Evolutionary conservation across 805 yeast species (phyloP).

Genomic region (Candida fluviatilis): DNA sequence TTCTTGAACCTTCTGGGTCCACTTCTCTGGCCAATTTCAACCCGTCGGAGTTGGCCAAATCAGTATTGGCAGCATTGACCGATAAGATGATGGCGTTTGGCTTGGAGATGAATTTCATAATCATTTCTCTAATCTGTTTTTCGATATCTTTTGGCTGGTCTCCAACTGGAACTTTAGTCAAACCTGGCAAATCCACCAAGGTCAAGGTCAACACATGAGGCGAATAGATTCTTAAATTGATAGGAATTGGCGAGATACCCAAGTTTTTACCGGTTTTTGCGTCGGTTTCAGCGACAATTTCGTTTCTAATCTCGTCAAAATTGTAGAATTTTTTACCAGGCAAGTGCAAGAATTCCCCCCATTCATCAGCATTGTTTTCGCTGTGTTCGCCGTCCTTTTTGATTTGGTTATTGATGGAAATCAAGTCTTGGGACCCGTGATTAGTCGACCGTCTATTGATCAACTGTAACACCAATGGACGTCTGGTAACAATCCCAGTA

Average conservation of each 20-base stretch:
- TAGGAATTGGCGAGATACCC: conserved; percentile 90
- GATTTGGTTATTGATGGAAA: conserved; percentile 40
- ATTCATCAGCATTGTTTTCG: conserved; percentile 77
- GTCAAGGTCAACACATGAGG: conserved; percentile 94
- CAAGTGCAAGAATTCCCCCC: conserved; percentile 96
- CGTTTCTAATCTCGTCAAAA: conserved; percentile 84
- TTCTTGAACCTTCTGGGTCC: conserved; percentile 93
- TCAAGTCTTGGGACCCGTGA: conserved; percentile 29
- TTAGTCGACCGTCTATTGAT: conserved; percentile 56
- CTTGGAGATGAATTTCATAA: conserved; percentile 87
- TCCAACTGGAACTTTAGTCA: conserved; percentile 97
- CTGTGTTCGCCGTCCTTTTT: conserved; percentile 46
- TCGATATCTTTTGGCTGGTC: conserved; percentile 98
- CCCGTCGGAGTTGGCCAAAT: conserved; percentile 95
- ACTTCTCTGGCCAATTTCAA: conserved; percentile 95
- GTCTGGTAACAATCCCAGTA: conserved; percentile 87
- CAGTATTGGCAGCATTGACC: conserved; percentile 95
- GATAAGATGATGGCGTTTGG: conserved; percentile 94
- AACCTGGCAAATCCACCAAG: conserved; percentile 93
- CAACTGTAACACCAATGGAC: conserved; percentile 80
- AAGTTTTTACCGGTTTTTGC: conserved; percentile 74
- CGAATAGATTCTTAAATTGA: conserved; percentile 86
- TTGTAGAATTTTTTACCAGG: conserved; percentile 86
- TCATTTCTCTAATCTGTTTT: conserved; percentile 87
- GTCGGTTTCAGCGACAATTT: conserved; percentile 89